Evolutionary conservation across 805 yeast genomes (phyloP).

Genomic region (Yamadazyma sp.): DNA sequence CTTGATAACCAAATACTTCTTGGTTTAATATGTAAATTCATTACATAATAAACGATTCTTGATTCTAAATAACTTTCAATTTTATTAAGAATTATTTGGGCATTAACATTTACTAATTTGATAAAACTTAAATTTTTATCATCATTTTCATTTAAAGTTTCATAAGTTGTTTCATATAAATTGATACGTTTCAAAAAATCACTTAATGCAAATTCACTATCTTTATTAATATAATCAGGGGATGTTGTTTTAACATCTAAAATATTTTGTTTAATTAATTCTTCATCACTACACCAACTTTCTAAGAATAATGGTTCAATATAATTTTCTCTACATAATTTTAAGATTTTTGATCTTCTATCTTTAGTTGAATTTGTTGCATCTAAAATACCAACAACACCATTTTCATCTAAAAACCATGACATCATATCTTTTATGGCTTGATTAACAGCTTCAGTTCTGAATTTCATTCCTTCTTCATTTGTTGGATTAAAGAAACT

Average conservation of each 20-base stretch:
- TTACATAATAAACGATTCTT: constrained; percentile 89
- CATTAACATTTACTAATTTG: constrained; percentile 81
- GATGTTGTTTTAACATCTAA: constrained; percentile 83
- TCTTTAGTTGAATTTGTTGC: constrained; percentile 84
- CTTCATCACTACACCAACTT: constrained; percentile 83
- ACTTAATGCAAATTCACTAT: constrained; percentile 65
- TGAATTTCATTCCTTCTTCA: constrained; percentile 56
- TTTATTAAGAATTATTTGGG: constrained; percentile 83
- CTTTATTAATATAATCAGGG: constrained; percentile 72
- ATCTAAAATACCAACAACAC: constrained; percentile 90
- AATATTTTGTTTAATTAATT: constrained; percentile 73
- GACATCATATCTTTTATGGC: constrained; percentile 79
- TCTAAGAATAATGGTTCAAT: constrained; percentile 92
- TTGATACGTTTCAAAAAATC: constrained; percentile 75
- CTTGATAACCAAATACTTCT: constrained; percentile 90
- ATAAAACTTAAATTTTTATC: constrained; percentile 76
- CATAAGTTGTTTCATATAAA: constrained; percentile 70
- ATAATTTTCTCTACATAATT: constrained; percentile 57
- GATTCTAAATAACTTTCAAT: constrained; percentile 88
- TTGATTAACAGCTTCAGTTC: constrained; percentile 65
- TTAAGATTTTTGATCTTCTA: constrained; percentile 63
- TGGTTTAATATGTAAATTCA: constrained; percentile 93
- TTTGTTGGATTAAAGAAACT: constrained; percentile 73
- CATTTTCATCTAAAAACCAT: constrained; percentile 80
- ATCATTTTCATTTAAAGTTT: constrained; percentile 59